Conservation (phyloP, 805 yeast genomes). For the Wickerhamomyces subpelliculosus region DNA sequence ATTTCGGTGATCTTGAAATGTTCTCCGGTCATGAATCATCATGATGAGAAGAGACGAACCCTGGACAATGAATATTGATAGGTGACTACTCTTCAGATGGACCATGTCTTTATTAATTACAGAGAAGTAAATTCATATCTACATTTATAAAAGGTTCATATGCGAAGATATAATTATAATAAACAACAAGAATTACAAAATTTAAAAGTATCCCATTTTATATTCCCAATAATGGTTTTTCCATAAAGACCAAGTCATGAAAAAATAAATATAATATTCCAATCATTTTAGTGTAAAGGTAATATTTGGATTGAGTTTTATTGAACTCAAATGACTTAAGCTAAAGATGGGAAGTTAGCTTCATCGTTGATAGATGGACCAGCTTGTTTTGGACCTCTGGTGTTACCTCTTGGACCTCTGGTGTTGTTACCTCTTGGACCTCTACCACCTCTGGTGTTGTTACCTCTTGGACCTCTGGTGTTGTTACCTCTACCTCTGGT, state of each 20-base stretch:
- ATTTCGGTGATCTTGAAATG: too few relatives aligned
- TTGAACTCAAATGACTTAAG: constrained; percentile 18
- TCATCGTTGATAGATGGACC: constrained; percentile 44
- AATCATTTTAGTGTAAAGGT: too few relatives aligned
- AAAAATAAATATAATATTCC: not conserved
- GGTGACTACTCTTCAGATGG: too few relatives aligned
- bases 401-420: constrained; percentile 19
- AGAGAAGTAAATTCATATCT: too few relatives aligned
- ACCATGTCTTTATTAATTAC: too few relatives aligned
- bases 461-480: constrained; percentile 22
- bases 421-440: constrained; percentile 17
- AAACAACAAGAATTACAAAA: constrained; percentile 1
- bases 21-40: too few relatives aligned
- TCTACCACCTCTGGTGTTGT: constrained; percentile 25
- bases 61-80: too few relatives aligned
- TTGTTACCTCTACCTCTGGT: constrained; percentile 24
- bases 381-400: constrained; percentile 23
- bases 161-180: constrained; percentile 1
- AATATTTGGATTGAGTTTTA: too few relatives aligned
- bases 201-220: not conserved
- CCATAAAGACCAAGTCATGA: not conserved
- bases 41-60: too few relatives aligned
- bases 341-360: constrained; percentile 66
- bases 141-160: not conserved
- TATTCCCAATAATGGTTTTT: not conserved